Evolutionary conservation across 75 land plant genomes (phyloP).

Genomic region (Pseudotsuga menziesii): DNA sequence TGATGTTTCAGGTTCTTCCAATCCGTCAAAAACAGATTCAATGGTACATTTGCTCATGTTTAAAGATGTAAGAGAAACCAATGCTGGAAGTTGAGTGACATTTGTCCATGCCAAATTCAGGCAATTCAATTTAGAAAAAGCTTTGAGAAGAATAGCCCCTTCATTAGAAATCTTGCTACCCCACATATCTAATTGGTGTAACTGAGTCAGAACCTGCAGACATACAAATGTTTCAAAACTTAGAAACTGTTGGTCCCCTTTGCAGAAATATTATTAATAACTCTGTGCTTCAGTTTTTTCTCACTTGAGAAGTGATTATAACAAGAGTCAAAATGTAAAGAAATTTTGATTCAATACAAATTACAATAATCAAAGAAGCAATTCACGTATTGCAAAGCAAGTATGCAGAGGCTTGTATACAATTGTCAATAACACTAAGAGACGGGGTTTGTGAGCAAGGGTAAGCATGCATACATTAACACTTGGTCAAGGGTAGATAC

Average conservation of each 20-base stretch:
- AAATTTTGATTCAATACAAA: background rate
- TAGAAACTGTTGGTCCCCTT: too few species aligned
- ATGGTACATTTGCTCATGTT: constrained; percentile 81
- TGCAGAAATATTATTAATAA: background rate
- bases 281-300: background rate
- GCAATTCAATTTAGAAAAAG: constrained; percentile 51
- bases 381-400: background rate
- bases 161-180: constrained; percentile 76
- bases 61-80: constrained; percentile 46
- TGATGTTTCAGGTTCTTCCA: constrained; percentile 14
- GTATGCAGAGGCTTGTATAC: background rate
- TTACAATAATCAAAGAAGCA: background rate
- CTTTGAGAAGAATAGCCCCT: constrained; percentile 43
- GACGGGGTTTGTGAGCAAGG: background rate
- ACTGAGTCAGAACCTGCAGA: constrained; percentile 53
- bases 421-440: background rate
- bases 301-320: background rate
- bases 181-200: constrained; percentile 80
- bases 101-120: constrained; percentile 88
- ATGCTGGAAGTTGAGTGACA: constrained; percentile 56
- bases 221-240: background rate
- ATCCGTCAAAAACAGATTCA: constrained; percentile 40
- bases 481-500: background rate
- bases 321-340: background rate
- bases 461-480: background rate